Base-by-base conservation (phyloP, 73 alveolate genomes). In the Tetrahymena borealis region DNA sequence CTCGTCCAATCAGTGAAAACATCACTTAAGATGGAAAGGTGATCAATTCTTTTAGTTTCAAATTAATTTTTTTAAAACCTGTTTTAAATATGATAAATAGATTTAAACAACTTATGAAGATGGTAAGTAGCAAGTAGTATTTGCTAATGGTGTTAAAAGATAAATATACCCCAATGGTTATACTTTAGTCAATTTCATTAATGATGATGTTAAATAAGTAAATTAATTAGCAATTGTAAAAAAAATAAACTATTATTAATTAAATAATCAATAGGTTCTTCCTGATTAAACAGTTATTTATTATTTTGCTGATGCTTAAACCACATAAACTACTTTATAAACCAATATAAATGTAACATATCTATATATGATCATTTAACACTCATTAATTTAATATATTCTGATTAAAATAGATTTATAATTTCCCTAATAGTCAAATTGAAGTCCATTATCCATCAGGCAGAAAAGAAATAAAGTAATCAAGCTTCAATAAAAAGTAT, bases 391-490 rank as follows among this genome's bases (percentile, higher is more conserved):
- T 32, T 6, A 36, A 18, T 0, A 24, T 60, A 24, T 20, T 18
- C 16, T n/a, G 24, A 38, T 42, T 92, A 40, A n/a, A n/a, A n/a
- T 91, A 96, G 95, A 90, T 95, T 85, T 93, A 90, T 94, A 91
- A 93, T 33, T 98, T 98, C 92, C 96, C 98, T 90, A 98, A 97
- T 94, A 96, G 96, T 24, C 99, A 98, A 94, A 96, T 98, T 4
- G 99, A 98, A 92, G 97, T 97, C 90, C 99, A 98, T 94, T 97
- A 94, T 94, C 97, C 98, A 7, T 99, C 97, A 94, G 99, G 99
- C 33, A 94, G 99, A 11, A 98, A 98, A 90, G 99, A 98, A 94
- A 98, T 98, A 32, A 60, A 24, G 85, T 79, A 85, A 78, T 2
- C n/a, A 28, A 4, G 24, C 20, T 1, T 28, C 7, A 85, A 12